Evolutionary conservation across 2,329 filamentous ascomycete genomes (phyloP), one percentile per base, ranked within the genome.

Genomic region (Xylaria sp.): DNA sequence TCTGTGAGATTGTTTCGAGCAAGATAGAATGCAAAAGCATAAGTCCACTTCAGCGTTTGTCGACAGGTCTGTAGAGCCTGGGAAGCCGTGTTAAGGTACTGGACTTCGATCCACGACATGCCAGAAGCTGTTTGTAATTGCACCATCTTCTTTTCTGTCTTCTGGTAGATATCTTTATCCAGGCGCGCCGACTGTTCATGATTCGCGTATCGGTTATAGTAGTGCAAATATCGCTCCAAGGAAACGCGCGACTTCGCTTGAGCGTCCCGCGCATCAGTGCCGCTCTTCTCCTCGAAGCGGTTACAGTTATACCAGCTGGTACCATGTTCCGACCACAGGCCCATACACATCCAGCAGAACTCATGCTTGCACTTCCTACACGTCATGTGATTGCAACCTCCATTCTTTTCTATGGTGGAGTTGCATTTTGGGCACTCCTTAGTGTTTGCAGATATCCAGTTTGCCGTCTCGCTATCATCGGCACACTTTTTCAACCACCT

Each of bases 241-340:
- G 93, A 97, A 37, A 95, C 92, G 32, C 96, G 88, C 9, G 94
- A 97, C 79, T 91, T 94, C 2, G 96, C 94, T 80, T 99, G 96
- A 0, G 94, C 94, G 80, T 97, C 94, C 44, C 96, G 88, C 4
- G 96, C 96, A 66, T 98, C 94, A 0, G 90, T 86, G 1, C 96
- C 96, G 73, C 93, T 97, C 86, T 96, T 98, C 83, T 98, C 96
- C 78, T 99, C 96, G 76, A 92, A 99, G 9, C 96, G 88, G 79
- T 97, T 99, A 87, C 96, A 99, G 81, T 97, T 99, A 85, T 99
- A 99, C 96, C 96, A 99, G 82, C 94, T 97, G 3, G 95, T 99
- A 72, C 96, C 96, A 79, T 99, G 96, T 81, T 99, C 96, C 0
- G 94, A 97, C 96, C 96, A 99, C 0, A 97, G 85, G 0, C 96